phyloP scores from a whole-genome alignment of 768 basidiomycete genomes.

The Terana coerulea region DNA sequence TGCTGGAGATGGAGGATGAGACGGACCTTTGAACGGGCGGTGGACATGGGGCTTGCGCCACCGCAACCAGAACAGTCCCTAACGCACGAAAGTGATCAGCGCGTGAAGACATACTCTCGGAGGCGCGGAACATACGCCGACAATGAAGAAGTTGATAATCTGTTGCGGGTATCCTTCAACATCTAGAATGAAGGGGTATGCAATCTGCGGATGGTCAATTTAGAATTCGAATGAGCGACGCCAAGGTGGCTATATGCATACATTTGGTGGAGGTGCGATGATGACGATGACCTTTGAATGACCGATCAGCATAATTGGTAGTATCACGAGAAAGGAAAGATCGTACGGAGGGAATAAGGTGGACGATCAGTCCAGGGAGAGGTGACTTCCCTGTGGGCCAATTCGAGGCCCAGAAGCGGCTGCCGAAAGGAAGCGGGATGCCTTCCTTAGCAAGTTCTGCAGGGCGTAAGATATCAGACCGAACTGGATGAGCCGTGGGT shows the following conservation, averaged over 20 bases:
- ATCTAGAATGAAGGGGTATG: conserved; percentile 60
- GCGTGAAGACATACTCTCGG: too few relatives aligned
- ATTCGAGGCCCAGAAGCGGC: conserved; percentile 58
- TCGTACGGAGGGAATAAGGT: conserved; percentile 48
- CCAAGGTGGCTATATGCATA: conserved; percentile 17
- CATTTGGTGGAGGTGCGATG: conserved; percentile 45
- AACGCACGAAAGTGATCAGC: background rate
- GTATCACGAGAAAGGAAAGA: background rate
- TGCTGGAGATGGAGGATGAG: background rate
- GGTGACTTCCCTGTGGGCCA: conserved; percentile 59
- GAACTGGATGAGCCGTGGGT: background rate
- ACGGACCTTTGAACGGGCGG: conserved; percentile 53
- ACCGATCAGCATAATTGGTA: background rate
- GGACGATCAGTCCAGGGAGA: conserved; percentile 51
- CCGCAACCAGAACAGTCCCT: conserved; percentile 52
- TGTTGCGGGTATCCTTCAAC: conserved; percentile 50
- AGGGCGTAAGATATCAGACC: background rate
- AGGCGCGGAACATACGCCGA: conserved; percentile 47
- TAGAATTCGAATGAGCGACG: too few relatives aligned
- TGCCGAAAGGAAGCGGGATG: conserved; percentile 56
- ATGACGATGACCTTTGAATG: conserved; percentile 43
- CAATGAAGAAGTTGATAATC: conserved; percentile 54
- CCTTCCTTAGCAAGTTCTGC: conserved; percentile 58
- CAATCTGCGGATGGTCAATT: conserved; percentile 18
- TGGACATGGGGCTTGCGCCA: conserved; percentile 43